Base-by-base conservation (phyloP, 257 asterid species). In the Salvia rosmarinus region DNA sequence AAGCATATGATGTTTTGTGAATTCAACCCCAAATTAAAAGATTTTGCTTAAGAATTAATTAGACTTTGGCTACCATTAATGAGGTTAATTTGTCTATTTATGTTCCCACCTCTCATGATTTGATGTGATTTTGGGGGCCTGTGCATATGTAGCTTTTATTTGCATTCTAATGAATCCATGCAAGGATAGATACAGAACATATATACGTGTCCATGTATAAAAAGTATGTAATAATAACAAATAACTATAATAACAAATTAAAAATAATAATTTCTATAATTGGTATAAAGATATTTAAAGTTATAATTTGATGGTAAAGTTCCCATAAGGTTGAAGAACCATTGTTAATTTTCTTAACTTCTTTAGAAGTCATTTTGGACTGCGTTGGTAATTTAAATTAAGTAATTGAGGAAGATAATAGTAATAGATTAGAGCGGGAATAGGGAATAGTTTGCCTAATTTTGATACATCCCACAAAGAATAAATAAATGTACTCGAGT, bases 61-160 rank as follows among this genome's bases (percentile, higher is more conserved):
- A 49, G 13, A 49, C 37, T 49, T 60, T 47, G 35, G 9, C 2
- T 16, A 49, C 28, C 16, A 58, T 49, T 21, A 67, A 58, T 67
- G 63, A 58, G 46, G 61, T 75, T 68, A 34, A n/a, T 46, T 32
- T 43, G 51, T 66, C 67, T 57, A 37, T 34, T 52, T 52, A 9
- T 40, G 20, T 54, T 40, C 56, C 67, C 62, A 32, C 64, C 57
- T 23, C 49, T 42, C 39, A 20, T 73, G 50, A 64, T 72, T 72
- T 51, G 70, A 72, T 72, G 64, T 62, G 75, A 58, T 58, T 63
- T 71, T 49, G 28, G 60, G 47, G 67, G 19, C 59, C 70, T 61
- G 20, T 34, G 12, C 19, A 35, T 50, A 56, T 23, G 1, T 7
- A 46, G 43, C 56, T 52, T 73, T 55, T 64, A 14, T 23, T 11